phyloP scores from a whole-genome alignment of 208 protist genomes.

The Angomonas ambiguus region DNA sequence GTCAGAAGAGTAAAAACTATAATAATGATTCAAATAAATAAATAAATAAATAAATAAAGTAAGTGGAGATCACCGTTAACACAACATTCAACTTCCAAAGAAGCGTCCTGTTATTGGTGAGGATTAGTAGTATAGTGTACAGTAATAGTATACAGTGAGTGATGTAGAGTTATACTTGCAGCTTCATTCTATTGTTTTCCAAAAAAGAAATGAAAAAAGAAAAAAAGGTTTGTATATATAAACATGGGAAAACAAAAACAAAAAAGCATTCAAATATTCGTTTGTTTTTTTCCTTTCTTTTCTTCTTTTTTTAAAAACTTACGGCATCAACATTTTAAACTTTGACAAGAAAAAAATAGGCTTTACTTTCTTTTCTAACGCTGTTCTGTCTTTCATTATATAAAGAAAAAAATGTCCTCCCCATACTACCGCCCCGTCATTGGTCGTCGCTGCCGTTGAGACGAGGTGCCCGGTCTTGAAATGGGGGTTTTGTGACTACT shows the following conservation, averaged over 20 bases:
- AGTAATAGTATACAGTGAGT: no score
- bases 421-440: not conserved
- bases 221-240: slow-evolving; percentile 10
- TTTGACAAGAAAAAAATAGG: not conserved
- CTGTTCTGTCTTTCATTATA: not conserved
- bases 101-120: no score
- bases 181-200: slow-evolving; percentile 4
- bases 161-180: not conserved
- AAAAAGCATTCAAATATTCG: slow-evolving; percentile 4
- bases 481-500: slow-evolving; percentile 1
- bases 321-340: no score
- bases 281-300: slow-evolving; percentile 12
- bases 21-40: slow-evolving; percentile 2
- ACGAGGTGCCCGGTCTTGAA: not conserved
- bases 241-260: slow-evolving; percentile 5
- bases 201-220: slow-evolving; percentile 18
- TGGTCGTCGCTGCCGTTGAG: not conserved
- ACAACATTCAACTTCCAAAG: no score
- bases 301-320: slow-evolving; percentile 15
- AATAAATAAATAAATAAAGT: slow-evolving; percentile 12
- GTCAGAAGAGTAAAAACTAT: no score
- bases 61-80: no score
- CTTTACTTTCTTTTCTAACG: slow-evolving; percentile 2
- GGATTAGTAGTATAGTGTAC: no score
- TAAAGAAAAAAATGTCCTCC: slow-evolving; percentile 15